Percentiles rank a stretch among this genome's conserved stretches.
Conservation (phyloP, 2,329 filamentous ascomycete species). For the Apiospora rasikravindrae region DNA sequence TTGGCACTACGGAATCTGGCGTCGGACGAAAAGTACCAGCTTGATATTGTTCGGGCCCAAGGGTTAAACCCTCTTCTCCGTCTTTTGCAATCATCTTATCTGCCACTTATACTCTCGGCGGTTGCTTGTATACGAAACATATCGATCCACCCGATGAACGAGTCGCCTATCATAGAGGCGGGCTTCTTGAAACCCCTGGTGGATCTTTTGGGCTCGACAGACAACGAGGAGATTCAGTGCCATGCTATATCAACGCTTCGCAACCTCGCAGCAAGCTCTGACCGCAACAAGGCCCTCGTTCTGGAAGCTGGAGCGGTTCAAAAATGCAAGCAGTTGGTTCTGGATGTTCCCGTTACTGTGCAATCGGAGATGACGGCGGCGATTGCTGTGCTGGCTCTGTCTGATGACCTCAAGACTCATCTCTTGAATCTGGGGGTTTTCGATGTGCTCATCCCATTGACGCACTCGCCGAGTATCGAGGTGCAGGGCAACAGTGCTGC, state of each 20-base stretch:
- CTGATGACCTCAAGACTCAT: slow-evolving; percentile 93
- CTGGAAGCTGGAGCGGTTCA: slow-evolving; percentile 95
- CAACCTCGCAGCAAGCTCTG: slow-evolving; percentile 94
- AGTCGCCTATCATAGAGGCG: slow-evolving; percentile 97
- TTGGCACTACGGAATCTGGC: slow-evolving; percentile 92
- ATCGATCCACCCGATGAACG: slow-evolving; percentile 96
- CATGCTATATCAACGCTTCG: slow-evolving; percentile 96
- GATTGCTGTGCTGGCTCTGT: slow-evolving; percentile 92
- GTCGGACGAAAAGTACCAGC: slow-evolving; percentile 97
- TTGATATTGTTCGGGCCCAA: slow-evolving; percentile 91
- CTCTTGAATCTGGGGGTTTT: slow-evolving; percentile 92
- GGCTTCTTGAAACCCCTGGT: slow-evolving; percentile 94
- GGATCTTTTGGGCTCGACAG: slow-evolving; percentile 89
- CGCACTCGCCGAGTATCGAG: slow-evolving; percentile 93
- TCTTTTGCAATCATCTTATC: slow-evolving; percentile 91
- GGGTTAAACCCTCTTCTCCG: slow-evolving; percentile 85
- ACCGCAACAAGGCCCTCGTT: slow-evolving; percentile 97
- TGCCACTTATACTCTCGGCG: slow-evolving; percentile 93
- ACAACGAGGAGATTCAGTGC: slow-evolving; percentile 98
- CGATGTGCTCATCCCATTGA: slow-evolving; percentile 93
- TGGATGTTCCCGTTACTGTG: slow-evolving; percentile 90
- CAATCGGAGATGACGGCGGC: slow-evolving; percentile 99
- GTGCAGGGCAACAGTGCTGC: slow-evolving; percentile 98
- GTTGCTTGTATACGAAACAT: slow-evolving; percentile 99
- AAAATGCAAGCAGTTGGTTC: slow-evolving; percentile 96